Conservation (phyloP, 1,139 yeast species). For the Waltiozyma solani region DNA sequence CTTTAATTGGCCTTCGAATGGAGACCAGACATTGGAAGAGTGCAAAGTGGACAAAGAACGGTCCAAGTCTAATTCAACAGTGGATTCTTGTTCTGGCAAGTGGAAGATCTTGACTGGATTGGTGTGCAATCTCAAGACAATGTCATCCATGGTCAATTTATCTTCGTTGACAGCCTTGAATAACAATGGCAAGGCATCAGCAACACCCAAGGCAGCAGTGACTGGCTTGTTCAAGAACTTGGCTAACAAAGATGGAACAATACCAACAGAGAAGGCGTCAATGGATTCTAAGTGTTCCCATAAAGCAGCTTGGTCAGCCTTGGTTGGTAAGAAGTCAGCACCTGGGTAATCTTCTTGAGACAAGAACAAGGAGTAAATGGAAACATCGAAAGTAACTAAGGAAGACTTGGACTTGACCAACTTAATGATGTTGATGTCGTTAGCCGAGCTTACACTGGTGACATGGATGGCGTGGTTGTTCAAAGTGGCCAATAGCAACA, state of each 20-base stretch:
- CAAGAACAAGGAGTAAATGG: constrained; percentile 71
- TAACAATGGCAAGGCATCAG: constrained; percentile 75
- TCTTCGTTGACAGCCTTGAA: constrained; percentile 73
- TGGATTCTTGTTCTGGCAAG: constrained; percentile 68
- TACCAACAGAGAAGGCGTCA: constrained; percentile 86
- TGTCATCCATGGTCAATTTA: constrained; percentile 61
- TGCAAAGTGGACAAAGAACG: constrained; percentile 40
- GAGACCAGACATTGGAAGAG: constrained; percentile 37
- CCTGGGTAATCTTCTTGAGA: constrained; percentile 65
- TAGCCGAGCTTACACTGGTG: constrained; percentile 73
- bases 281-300: constrained; percentile 68
- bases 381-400: constrained; percentile 84
- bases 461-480: constrained; percentile 82
- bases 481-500: constrained; percentile 80
- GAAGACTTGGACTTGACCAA: constrained; percentile 80
- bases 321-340: constrained; percentile 65
- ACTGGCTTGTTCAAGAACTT: constrained; percentile 49
- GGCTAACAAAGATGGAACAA: constrained; percentile 66
- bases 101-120: constrained; percentile 79
- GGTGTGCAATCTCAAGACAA: constrained; percentile 65
- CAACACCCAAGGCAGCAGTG: constrained; percentile 65
- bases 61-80: constrained; percentile 78
- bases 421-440: constrained; percentile 74
- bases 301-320: constrained; percentile 69
- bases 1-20: constrained; percentile 41